Evolutionary conservation across 2,329 filamentous ascomycete species (phyloP).

Genomic region (Venturia carpophila): DNA sequence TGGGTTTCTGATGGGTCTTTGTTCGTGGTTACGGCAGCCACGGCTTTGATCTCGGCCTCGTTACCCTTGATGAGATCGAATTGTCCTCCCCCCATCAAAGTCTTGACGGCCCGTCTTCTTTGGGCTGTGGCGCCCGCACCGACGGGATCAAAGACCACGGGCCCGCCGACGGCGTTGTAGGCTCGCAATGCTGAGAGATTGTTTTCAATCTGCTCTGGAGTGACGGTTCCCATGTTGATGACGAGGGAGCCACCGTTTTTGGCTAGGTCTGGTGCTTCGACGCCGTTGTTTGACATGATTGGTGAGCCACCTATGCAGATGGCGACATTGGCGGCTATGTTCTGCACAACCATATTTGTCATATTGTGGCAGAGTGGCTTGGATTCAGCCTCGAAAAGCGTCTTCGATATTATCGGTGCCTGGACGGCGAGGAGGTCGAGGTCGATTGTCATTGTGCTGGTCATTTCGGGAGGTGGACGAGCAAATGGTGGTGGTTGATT

Average conservation of each 20-base stretch:
- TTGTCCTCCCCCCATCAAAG: slow-evolving; percentile 64
- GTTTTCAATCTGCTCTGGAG: slow-evolving; percentile 62
- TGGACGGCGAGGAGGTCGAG: slow-evolving; percentile 20
- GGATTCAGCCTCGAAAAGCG: slow-evolving; percentile 50
- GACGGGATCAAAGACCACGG: slow-evolving; percentile 81
- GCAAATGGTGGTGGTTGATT: slow-evolving; percentile 24
- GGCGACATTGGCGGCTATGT: slow-evolving; percentile 87
- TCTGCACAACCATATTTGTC: slow-evolving; percentile 94
- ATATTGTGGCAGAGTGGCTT: slow-evolving; percentile 83
- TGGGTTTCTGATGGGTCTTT: not conserved
- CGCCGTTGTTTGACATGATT: slow-evolving; percentile 86
- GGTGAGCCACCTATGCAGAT: slow-evolving; percentile 73
- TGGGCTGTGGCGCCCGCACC: slow-evolving; percentile 77
- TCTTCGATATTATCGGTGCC: slow-evolving; percentile 44
- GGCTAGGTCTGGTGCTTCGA: slow-evolving; percentile 75
- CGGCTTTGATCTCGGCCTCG: slow-evolving; percentile 67
- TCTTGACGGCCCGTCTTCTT: slow-evolving; percentile 61
- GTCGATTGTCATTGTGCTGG: slow-evolving; percentile 22
- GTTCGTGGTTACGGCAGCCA: slow-evolving; percentile 42
- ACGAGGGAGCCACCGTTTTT: slow-evolving; percentile 70
- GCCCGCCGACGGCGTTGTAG: slow-evolving; percentile 70
- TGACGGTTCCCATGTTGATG: slow-evolving; percentile 92
- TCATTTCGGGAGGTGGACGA: slow-evolving; percentile 19
- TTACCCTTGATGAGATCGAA: slow-evolving; percentile 92
- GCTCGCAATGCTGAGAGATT: slow-evolving; percentile 67